Evolutionary conservation across 805 yeast species (phyloP).

Genomic region (Kluyveromyces nonfermentans): DNA sequence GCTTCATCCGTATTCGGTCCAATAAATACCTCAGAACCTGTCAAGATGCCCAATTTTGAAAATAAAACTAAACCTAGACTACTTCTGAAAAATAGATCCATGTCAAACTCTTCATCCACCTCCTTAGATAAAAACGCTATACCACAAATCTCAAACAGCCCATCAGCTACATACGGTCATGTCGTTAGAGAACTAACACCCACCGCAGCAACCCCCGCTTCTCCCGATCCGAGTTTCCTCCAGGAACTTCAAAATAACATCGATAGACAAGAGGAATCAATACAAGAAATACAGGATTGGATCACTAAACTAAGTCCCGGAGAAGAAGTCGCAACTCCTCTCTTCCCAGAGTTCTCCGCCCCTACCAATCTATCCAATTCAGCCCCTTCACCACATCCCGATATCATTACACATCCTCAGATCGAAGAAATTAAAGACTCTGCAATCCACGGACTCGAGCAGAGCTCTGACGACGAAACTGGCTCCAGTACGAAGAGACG

Average conservation of each 20-base stretch:
- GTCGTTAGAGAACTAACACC: slow-evolving; percentile 2
- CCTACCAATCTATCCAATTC: background rate
- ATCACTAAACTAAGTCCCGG: slow-evolving; percentile 9
- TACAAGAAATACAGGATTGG: slow-evolving; percentile 27
- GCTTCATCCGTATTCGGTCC: background rate
- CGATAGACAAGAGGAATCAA: slow-evolving; percentile 24
- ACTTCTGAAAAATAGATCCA: slow-evolving; percentile 20
- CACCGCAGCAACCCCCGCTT: background rate
- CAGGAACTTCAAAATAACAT: slow-evolving; percentile 22
- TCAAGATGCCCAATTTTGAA: background rate
- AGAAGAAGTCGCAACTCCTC: slow-evolving; percentile 1
- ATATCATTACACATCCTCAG: background rate
- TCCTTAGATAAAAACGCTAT: background rate
- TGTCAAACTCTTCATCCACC: slow-evolving; percentile 7
- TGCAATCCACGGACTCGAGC: slow-evolving; percentile 12
- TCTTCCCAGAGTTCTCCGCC: slow-evolving; percentile 4
- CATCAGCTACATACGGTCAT: background rate
- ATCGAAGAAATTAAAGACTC: background rate
- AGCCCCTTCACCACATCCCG: background rate
- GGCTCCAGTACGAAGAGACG: slow-evolving; percentile 4
- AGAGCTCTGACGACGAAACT: slow-evolving; percentile 7
- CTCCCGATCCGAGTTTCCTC: slow-evolving; percentile 10
- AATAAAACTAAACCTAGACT: slow-evolving; percentile 6
- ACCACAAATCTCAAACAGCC: background rate
- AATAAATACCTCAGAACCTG: background rate